These are phyloP conservation scores for Babjeviella inositovora DNA, from an alignment of 805 yeast genomes.

Conservation along the genomic window DNA sequence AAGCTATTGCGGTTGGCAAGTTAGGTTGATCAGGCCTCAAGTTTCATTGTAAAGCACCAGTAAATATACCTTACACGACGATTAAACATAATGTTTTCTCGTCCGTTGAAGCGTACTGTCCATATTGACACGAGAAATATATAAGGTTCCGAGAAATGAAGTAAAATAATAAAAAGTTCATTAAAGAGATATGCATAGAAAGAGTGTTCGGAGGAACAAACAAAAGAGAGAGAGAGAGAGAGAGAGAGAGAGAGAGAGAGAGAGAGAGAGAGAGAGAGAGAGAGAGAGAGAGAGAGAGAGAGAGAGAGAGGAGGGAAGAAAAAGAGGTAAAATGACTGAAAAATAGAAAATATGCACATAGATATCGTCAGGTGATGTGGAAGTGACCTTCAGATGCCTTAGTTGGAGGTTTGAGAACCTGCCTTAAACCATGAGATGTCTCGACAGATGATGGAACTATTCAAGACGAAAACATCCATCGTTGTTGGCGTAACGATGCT, in stretches of 20 bases:
- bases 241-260: conserved; percentile 1
- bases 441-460: conserved; percentile 2
- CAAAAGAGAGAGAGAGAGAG: not conserved
- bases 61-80: too few relatives aligned
- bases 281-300: conserved; percentile 1
- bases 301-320: not conserved
- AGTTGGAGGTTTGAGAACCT: conserved; percentile 2
- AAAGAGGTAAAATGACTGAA: conserved; percentile 1
- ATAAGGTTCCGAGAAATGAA: too few relatives aligned
- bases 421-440: conserved; percentile 1
- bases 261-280: conserved; percentile 1
- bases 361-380: not conserved
- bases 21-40: too few relatives aligned
- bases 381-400: conserved; percentile 1
- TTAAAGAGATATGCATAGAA: conserved; percentile 1
- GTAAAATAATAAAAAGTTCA: conserved; percentile 1
- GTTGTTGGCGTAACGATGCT: not conserved
- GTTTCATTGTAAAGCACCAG: too few relatives aligned
- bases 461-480: not conserved
- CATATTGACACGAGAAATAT: too few relatives aligned
- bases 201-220: conserved; percentile 1
- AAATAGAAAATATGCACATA: not conserved
- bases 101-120: too few relatives aligned
- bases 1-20: too few relatives aligned
- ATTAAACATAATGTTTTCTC: too few relatives aligned